Conservation (phyloP, 225 moss, liverwort and hornwort genomes). For the Lunularia cruciata region DNA sequence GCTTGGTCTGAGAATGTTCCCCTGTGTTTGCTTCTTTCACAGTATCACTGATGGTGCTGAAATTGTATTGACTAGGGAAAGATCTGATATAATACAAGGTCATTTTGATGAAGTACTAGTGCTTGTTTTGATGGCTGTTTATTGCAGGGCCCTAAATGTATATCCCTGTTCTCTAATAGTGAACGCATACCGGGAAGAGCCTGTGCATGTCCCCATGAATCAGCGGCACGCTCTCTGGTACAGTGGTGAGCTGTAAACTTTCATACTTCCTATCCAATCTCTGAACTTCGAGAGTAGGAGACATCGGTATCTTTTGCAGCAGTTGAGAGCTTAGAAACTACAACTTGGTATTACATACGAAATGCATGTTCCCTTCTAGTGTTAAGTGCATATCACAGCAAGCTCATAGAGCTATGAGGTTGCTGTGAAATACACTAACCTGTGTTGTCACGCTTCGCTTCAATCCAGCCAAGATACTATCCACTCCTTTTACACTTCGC, state of each 20-base stretch:
- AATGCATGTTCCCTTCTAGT: no score
- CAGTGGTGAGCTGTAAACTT: slow-evolving; percentile 58
- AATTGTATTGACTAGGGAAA: no score
- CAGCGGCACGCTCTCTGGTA: slow-evolving; percentile 93
- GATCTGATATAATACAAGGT: no score
- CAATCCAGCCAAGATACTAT: no score
- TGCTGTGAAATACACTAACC: no score
- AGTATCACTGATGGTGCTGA: neutral
- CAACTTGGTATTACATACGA: no score
- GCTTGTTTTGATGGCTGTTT: no score
- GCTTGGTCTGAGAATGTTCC: neutral
- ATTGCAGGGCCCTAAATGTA: slow-evolving; percentile 60
- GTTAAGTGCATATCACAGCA: no score
- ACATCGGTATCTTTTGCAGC: neutral
- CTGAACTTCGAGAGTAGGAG: neutral
- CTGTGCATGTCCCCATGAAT: slow-evolving; percentile 59
- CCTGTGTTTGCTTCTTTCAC: neutral
- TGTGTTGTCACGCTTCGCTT: no score
- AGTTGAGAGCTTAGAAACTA: no score
- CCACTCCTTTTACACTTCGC: no score
- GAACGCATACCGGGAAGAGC: slow-evolving; percentile 55
- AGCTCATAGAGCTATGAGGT: no score
- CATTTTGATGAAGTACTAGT: slow-evolving; percentile 6
- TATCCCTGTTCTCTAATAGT: slow-evolving; percentile 74
- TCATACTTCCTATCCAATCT: neutral